These are phyloP conservation scores for Gnomoniopsis sp. DNA, from an alignment of 2,329 filamentous ascomycete species.

Conservation along the genomic window DNA sequence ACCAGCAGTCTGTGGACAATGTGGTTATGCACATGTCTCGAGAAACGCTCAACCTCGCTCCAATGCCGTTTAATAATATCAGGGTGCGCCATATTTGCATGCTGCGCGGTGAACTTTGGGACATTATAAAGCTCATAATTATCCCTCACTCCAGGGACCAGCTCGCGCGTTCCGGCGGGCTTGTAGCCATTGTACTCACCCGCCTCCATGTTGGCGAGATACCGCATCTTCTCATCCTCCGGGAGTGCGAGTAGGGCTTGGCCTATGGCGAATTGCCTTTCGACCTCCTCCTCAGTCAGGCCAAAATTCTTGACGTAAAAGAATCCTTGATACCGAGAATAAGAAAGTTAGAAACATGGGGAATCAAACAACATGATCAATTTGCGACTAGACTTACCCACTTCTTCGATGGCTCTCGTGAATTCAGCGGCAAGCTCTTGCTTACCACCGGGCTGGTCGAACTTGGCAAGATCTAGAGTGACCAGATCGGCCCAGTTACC, in stretches of 20 bases:
- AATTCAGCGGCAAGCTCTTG: slow-evolving; percentile 23
- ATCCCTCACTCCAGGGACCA: slow-evolving; percentile 38
- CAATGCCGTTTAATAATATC: slow-evolving; percentile 44
- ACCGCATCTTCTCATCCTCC: slow-evolving; percentile 52
- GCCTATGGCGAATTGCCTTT: slow-evolving; percentile 54
- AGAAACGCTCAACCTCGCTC: slow-evolving; percentile 53
- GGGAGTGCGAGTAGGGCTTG: slow-evolving; percentile 46
- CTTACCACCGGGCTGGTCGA: slow-evolving; percentile 14
- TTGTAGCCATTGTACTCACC: slow-evolving; percentile 53
- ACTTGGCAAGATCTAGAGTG: slow-evolving; percentile 12
- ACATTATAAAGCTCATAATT: slow-evolving; percentile 60
- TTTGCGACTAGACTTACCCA: not conserved
- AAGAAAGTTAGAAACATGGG: no score
- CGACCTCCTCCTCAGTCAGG: slow-evolving; percentile 51
- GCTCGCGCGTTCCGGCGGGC: slow-evolving; percentile 33
- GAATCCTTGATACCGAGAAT: slow-evolving; percentile 29
- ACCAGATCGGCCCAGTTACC: slow-evolving; percentile 10
- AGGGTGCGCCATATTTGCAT: slow-evolving; percentile 40
- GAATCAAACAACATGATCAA: not conserved
- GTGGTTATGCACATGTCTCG: slow-evolving; percentile 34
- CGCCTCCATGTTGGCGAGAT: slow-evolving; percentile 35
- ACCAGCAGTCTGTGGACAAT: slow-evolving; percentile 51
- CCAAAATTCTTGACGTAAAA: slow-evolving; percentile 59
- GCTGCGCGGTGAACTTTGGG: slow-evolving; percentile 51
- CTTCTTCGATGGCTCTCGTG: slow-evolving; percentile 4